These are phyloP conservation scores for Aspergillus oerlinghausenensis DNA, from an alignment of 2,329 filamentous ascomycete species.

Conservation along the genomic window DNA sequence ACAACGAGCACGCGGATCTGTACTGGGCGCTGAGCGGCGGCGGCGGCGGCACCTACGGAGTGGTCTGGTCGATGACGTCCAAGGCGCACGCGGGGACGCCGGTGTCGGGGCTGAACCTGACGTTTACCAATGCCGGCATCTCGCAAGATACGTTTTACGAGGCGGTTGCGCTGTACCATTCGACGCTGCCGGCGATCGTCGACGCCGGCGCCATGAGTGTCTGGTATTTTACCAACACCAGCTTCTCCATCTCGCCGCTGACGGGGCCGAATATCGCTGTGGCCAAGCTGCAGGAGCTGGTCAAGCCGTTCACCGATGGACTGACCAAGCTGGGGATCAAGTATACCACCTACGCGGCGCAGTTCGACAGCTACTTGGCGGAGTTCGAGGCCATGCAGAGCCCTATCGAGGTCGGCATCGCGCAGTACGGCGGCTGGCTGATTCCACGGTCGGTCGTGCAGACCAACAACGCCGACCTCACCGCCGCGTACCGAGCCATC, in stretches of 20 bases:
- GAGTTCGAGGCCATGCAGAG: slow-evolving; percentile 30
- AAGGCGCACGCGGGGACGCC: slow-evolving; percentile 46
- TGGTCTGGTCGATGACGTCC: slow-evolving; percentile 54
- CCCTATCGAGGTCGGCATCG: slow-evolving; percentile 36
- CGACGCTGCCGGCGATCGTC: slow-evolving; percentile 45
- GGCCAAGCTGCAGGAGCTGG: slow-evolving; percentile 40
- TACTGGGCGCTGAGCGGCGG: slow-evolving; percentile 61
- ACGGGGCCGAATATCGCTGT: slow-evolving; percentile 47
- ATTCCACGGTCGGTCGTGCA: slow-evolving; percentile 34
- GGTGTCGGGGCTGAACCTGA: slow-evolving; percentile 44
- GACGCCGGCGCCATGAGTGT: slow-evolving; percentile 48
- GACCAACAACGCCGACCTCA: slow-evolving; percentile 27
- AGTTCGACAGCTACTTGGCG: slow-evolving; percentile 30
- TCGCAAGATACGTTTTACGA: slow-evolving; percentile 46
- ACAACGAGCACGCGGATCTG: slow-evolving; percentile 47
- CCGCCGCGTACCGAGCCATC: slow-evolving; percentile 30
- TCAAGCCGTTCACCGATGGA: slow-evolving; percentile 43
- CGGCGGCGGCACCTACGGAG: slow-evolving; percentile 55
- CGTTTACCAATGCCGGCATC: slow-evolving; percentile 33
- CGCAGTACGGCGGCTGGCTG: slow-evolving; percentile 30
- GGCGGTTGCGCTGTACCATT: slow-evolving; percentile 46
- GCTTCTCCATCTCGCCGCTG: slow-evolving; percentile 43
- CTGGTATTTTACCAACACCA: slow-evolving; percentile 51
- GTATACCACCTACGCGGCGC: slow-evolving; percentile 24
- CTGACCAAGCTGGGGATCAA: slow-evolving; percentile 35